Base-by-base conservation (phyloP, 1,284 basidiomycete species). In the Lignosus rhinocerotis region DNA sequence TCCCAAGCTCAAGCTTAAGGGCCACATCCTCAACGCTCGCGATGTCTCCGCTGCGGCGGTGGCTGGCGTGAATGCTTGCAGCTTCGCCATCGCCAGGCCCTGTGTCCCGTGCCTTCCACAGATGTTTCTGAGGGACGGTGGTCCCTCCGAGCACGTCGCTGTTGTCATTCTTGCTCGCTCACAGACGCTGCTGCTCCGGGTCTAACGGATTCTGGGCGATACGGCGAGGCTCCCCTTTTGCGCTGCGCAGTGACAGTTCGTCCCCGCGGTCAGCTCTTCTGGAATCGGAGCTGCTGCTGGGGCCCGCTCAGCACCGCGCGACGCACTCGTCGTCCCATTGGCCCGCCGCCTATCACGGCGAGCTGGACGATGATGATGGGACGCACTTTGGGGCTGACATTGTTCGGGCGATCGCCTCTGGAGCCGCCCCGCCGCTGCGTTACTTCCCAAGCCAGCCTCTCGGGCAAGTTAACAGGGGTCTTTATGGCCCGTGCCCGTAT, bases 191-290 rank as follows among this genome's bases (percentile, higher is more conserved):
- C 55, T 38, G 30, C 21, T 48, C 50, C 60, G 57, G 58, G 49
- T 41, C 60, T 56, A 59, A 59, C 60, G 60, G 60, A 30, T 51
- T 54, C 60, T 54, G 46, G 53, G 48, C 44, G 51, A 41, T 39
- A 44, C 43, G 50, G 33, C 52, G 48, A 56, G 25, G 50, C 48
- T 30, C 53, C 50, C 34, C 25, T 25, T 25, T 25, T 25, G 25
- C 25, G 25, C 25, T 21, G 47, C 47, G 30, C 25, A 42, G 50
- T 36, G 50, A 42, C 38, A 33, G 38, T 11, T 25, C 36, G 36
- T 19, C 38, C 16, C 50, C 39, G 25, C 30, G 38, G 25, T 16
- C 17, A n/a, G 36, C 19, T 30, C 38, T 51, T 51, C 38, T 51
- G 38, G 38, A 33, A 42, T 32, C 50, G 38, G 14, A 30, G 25